Evolutionary conservation across 1,284 basidiomycete genomes (phyloP).

Genomic region (Sanguinoderma infundibulare): DNA sequence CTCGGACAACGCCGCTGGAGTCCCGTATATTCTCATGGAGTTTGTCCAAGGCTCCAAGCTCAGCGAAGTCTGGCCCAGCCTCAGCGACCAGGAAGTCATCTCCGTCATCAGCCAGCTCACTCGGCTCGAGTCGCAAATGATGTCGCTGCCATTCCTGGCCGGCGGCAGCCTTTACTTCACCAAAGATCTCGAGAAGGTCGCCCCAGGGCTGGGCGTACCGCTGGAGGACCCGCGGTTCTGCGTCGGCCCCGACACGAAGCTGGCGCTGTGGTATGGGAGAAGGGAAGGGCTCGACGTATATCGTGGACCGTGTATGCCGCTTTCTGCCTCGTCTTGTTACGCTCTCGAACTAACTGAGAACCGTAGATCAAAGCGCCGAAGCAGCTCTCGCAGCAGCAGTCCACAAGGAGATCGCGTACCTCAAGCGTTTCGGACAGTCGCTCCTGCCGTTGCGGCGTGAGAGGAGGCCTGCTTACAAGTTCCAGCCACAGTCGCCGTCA

Average conservation of each 20-base stretch:
- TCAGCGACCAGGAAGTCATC: constrained; percentile 45
- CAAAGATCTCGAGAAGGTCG: constrained; percentile 44
- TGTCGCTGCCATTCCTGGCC: constrained; percentile 55
- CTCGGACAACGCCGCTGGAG: constrained; percentile 51
- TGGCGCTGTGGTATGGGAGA: constrained; percentile 52
- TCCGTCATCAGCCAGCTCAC: constrained; percentile 49
- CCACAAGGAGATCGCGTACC: constrained; percentile 53
- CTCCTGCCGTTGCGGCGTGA: constrained; percentile 49
- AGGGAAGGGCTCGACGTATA: constrained; percentile 50
- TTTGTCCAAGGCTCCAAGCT: constrained; percentile 48
- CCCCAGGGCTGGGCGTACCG: constrained; percentile 38
- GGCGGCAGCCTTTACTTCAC: constrained; percentile 57
- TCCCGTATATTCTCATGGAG: constrained; percentile 60
- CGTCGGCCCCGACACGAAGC: constrained; percentile 50
- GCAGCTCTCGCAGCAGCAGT: constrained; percentile 49
- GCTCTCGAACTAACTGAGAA: constrained; percentile 24
- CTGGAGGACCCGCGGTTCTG: constrained; percentile 49
- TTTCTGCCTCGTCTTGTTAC: constrained; percentile 16
- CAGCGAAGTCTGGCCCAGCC: constrained; percentile 47
- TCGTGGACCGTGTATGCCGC: constrained; percentile 52
- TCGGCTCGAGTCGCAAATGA: constrained; percentile 52
- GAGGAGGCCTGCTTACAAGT: constrained; percentile 50
- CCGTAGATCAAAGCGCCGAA: constrained; percentile 48
- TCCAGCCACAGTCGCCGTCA: constrained; percentile 52
- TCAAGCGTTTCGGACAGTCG: constrained; percentile 54